Percentiles rank a stretch among this genome's conserved stretches.
Conservation (phyloP, 192 early-diverging fungal species). For the Linnemannia hyalina region DNA sequence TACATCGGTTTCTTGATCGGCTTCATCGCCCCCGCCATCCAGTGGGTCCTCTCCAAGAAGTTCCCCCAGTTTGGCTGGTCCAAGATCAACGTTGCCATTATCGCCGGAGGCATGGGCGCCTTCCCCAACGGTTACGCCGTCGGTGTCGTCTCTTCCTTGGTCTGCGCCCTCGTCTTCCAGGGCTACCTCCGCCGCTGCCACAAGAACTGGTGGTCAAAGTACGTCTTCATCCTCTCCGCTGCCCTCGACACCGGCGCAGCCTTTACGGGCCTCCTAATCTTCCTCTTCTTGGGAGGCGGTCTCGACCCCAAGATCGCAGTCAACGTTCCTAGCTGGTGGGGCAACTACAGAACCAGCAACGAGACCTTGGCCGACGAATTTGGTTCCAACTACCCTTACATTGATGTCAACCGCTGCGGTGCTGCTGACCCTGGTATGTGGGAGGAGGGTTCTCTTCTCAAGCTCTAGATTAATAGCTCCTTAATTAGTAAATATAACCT, state of each 20-base stretch:
- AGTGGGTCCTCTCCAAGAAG: slow-evolving; percentile 63
- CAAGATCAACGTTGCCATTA: slow-evolving; percentile 67
- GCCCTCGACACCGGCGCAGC: slow-evolving; percentile 73
- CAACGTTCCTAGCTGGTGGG: slow-evolving; percentile 39
- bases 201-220: slow-evolving; percentile 68
- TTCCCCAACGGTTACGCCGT: slow-evolving; percentile 63
- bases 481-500: too few relatives aligned
- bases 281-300: slow-evolving; percentile 67
- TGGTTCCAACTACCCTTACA: slow-evolving; percentile 14
- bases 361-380: background rate
- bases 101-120: slow-evolving; percentile 60
- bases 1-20: slow-evolving; percentile 60
- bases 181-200: slow-evolving; percentile 59
- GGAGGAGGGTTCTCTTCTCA: background rate
- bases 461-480: too few relatives aligned
- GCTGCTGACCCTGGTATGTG: background rate
- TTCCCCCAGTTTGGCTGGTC: slow-evolving; percentile 57
- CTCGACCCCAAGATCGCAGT: slow-evolving; percentile 11
- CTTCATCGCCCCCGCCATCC: slow-evolving; percentile 62
- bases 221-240: slow-evolving; percentile 77
- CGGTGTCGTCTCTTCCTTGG: slow-evolving; percentile 26
- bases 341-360: slow-evolving; percentile 17
- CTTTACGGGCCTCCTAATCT: slow-evolving; percentile 60
- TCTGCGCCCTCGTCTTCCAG: slow-evolving; percentile 62
- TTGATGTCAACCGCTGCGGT: slow-evolving; percentile 36